Evolutionary conservation across 1,139 yeast species (phyloP), one percentile per base, ranked within the genome.

Genomic region (Suhomyces guaymorum): DNA sequence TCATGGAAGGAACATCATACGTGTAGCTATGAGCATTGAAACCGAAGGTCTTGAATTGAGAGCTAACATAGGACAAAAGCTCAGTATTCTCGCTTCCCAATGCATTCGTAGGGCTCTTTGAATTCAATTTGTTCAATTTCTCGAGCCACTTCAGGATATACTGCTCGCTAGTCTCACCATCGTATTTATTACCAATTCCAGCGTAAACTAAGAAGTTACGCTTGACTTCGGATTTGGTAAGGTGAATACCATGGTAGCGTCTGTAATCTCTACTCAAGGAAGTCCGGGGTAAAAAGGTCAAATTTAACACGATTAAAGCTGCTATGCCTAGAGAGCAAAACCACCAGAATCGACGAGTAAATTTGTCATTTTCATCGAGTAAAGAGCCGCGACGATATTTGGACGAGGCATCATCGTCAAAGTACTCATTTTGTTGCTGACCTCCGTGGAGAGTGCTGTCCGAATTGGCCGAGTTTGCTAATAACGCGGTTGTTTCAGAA

Each of bases 201-300:
- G 50, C 30, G 21, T 30, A 48, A 3, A 46, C 47, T 16, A 55
- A 39, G 21, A 48, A 55, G 26, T 73, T 59, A 30, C 90, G 58
- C 46, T 80, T 75, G 18, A 81, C 73, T 43, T 83, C 92, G n/a
- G 76, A 70, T 41, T 72, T 74, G 3, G 89, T 80, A 32, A 82
- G 52, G 36, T 63, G 73, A 17, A 82, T 72, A 15, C 81, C 79
- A 57, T 88, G 88, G 50, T 87, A 61, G 36, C 96, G 63, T 48
- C 92, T 73, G 55, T 86, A 79, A 57, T 90, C 97, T 44, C 97
- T 69, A 35, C 85, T 79, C 13, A 88, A 64, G 2, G 96, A 86
- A 1, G 97, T 88, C 40, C 97, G 63, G 2, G 97, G 97, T 18
- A 89, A 66, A 54, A 90, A 90, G 1, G 86, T 78, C 32, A 88